These are phyloP conservation scores for Penicillium sp. DNA, from an alignment of 2,329 filamentous ascomycete genomes.

Conservation along the genomic window DNA sequence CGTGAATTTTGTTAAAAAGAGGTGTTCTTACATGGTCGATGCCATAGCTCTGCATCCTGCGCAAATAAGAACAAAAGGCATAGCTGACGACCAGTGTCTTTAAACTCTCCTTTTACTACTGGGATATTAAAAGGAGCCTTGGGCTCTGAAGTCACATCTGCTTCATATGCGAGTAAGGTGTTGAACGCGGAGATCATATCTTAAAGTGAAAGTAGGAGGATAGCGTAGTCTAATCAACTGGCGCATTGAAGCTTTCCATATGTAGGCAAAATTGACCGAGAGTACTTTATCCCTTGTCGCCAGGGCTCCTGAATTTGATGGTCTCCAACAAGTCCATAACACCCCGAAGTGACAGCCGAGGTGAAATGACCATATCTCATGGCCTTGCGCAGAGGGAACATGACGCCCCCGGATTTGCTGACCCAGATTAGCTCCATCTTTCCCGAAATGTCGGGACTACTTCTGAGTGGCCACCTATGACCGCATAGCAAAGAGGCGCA, in stretches of 20 bases:
- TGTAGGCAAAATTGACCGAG: neutral
- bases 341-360: neutral
- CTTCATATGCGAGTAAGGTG: neutral
- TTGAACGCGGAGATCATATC: neutral
- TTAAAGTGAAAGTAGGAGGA: too few relatives aligned
- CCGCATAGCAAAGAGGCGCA: neutral
- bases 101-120: too few relatives aligned
- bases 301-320: neutral
- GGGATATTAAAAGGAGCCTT: neutral
- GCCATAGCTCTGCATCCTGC: too few relatives aligned
- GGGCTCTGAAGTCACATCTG: neutral
- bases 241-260: neutral
- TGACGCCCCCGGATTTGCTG: neutral
- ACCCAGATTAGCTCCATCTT: neutral
- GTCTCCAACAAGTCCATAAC: neutral
- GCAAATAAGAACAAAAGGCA: too few relatives aligned
- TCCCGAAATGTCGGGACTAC: too few relatives aligned
- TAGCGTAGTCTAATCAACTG: neutral
- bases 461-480: neutral
- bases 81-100: too few relatives aligned
- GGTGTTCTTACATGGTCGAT: too few relatives aligned
- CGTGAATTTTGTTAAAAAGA: too few relatives aligned
- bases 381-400: neutral
- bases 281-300: neutral
- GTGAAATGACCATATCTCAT: neutral